Conservation (phyloP, 345 rosid genomes). For the Salix viminalis region DNA sequence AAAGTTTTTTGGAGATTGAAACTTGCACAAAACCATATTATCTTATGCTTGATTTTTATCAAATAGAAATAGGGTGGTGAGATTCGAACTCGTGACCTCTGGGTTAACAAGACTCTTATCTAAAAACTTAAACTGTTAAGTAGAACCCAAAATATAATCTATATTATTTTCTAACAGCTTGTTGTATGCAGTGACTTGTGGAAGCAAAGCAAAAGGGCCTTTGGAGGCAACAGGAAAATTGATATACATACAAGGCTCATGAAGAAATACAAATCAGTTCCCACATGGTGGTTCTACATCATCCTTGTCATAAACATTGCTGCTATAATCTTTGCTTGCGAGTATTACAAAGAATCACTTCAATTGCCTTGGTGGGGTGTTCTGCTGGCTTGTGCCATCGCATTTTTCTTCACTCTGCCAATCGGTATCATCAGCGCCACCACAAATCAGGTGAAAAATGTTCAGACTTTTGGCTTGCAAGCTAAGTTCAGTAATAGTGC, state of each 20-base stretch:
- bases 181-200: slow-evolving; percentile 64
- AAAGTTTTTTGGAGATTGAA: too few species aligned
- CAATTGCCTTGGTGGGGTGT: slow-evolving; percentile 97
- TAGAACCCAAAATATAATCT: too few species aligned
- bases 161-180: too few species aligned
- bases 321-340: slow-evolving; percentile 46
- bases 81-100: too few species aligned
- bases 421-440: slow-evolving; percentile 72
- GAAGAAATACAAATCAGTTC: slow-evolving; percentile 64
- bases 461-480: not conserved
- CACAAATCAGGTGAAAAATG: slow-evolving; percentile 51
- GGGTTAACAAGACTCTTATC: too few species aligned
- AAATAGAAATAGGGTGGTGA: too few species aligned
- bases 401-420: slow-evolving; percentile 73
- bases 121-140: too few species aligned
- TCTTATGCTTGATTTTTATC: too few species aligned
- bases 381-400: slow-evolving; percentile 67
- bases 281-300: slow-evolving; percentile 69
- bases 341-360: slow-evolving; percentile 54
- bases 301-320: slow-evolving; percentile 51
- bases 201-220: slow-evolving; percentile 55
- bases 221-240: slow-evolving; percentile 42
- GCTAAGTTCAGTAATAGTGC: too few species aligned
- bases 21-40: too few species aligned
- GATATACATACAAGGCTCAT: slow-evolving; percentile 80